Evolutionary conservation across 768 basidiomycete genomes (phyloP), one percentile per base, ranked within the genome.

Genomic region (Tylopilus sp.): DNA sequence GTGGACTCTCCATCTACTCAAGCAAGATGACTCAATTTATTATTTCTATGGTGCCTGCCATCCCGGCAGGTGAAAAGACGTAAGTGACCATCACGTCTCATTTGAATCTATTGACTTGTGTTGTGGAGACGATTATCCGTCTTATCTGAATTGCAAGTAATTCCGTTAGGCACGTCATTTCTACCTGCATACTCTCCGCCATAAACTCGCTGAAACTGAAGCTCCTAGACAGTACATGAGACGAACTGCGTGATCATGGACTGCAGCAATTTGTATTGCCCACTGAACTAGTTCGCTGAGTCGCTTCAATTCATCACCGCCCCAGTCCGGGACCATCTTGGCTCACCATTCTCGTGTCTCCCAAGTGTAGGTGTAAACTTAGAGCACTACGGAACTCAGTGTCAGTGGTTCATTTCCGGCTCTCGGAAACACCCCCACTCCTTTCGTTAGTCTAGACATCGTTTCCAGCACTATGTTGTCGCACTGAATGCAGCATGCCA

Each of bases 271-370:
- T 38, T 18, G 20, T 42, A 12, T 50, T 38, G 51, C 25, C 28
- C 20, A 22, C 25, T 26, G 33, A 1, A 28, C 28, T 20, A 25
- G 35, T 31, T 9, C 13, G 15, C 42, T 40, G 31, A 44, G 46
- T 56, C 39, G 43, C 52, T 52, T 54, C 52, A 44, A 5, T 60
- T 57, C 55, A 50, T 49, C 6, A 57, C 45, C 46, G 50, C 44
- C n/a, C 31, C 31, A 22, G 18, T 25, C 33, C 33, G 22, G 12
- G 26, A 39, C 51, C 15, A 26, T 44, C 18, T 18, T 4, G 41
- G 20, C 36, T 23, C 50, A 46, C 33, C 50, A 39, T 15, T 21
- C 31, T 20, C 42, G 25, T 25, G 38, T 52, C 44, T 7, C 42
- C 21, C 23, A 25, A 10, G 30, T 28, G 45, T 25, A 42, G 12